Evolutionary conservation across 345 rosid species (phyloP).

Genomic region (Acer campestre): DNA sequence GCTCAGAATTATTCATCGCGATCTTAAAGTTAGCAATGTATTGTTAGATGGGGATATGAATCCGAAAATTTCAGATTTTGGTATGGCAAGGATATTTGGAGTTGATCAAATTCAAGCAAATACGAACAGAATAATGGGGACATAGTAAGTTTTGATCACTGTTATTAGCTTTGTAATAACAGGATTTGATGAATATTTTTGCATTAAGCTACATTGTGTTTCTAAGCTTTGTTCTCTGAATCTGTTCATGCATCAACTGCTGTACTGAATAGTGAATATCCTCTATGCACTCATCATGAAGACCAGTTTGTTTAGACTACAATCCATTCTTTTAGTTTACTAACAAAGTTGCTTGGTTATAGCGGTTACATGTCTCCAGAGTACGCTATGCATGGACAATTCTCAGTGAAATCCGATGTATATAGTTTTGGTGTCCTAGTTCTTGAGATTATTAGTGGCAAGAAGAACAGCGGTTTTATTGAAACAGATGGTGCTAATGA

Average conservation of each 20-base stretch:
- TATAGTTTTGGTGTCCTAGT: conserved; percentile 32
- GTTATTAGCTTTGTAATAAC: neutral
- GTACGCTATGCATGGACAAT: conserved; percentile 35
- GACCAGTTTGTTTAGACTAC: too few species aligned
- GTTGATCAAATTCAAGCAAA: conserved; percentile 26
- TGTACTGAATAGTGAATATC: too few species aligned
- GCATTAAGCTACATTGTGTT: too few species aligned
- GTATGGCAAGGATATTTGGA: conserved; percentile 36
- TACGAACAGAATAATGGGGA: conserved; percentile 30
- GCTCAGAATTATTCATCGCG: conserved; percentile 53
- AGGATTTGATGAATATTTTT: neutral
- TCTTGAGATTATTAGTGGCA: conserved; percentile 35
- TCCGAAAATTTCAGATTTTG: conserved; percentile 37
- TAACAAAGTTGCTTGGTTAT: neutral
- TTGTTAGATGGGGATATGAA: conserved; percentile 34
- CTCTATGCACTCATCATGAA: too few species aligned
- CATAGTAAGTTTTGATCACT: conserved; percentile 15
- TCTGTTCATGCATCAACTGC: too few species aligned
- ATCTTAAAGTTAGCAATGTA: conserved; percentile 56
- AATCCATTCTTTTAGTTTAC: neutral
- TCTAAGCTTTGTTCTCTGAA: too few species aligned
- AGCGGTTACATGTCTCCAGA: conserved; percentile 38
- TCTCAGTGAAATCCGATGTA: conserved; percentile 30
- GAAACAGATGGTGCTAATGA: conserved; percentile 10
- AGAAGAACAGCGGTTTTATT: conserved; percentile 17